phyloP scores from a whole-genome alignment of 441 rosid species.

The Adansonia rubrostipa region DNA sequence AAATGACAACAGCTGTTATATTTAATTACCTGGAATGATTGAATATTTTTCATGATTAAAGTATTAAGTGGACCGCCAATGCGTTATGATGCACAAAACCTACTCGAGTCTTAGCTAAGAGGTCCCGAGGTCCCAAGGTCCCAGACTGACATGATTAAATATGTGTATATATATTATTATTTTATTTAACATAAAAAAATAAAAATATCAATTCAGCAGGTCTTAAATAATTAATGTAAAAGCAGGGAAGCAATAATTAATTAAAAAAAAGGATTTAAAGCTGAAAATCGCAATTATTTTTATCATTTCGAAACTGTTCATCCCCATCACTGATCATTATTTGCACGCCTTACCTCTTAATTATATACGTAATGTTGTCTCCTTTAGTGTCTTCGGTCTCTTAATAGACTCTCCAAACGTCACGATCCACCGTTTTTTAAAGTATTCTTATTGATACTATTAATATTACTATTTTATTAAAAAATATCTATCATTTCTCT shows the following conservation, averaged over 20 bases:
- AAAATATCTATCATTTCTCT: too few relatives aligned
- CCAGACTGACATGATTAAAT: not conserved
- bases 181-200: too few relatives aligned
- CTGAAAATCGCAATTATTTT: not conserved
- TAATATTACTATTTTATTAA: too few relatives aligned
- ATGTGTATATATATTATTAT: too few relatives aligned
- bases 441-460: too few relatives aligned
- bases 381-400: too few relatives aligned
- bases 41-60: not conserved
- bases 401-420: too few relatives aligned
- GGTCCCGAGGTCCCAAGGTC: not conserved
- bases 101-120: not conserved
- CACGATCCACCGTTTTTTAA: too few relatives aligned
- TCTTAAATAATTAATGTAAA: not conserved
- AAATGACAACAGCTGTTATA: not conserved
- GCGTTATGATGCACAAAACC: not conserved
- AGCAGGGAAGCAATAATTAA: not conserved
- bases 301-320: not conserved
- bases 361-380: not conserved
- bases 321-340: not conserved
- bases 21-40: not conserved
- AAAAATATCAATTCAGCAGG: not conserved
- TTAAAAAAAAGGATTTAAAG: not conserved
- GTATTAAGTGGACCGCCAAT: not conserved
- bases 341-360: not conserved